Evolutionary conservation across 768 basidiomycete genomes (phyloP), one percentile per base, ranked within the genome.

Genomic region (Mycena epipterygia): DNA sequence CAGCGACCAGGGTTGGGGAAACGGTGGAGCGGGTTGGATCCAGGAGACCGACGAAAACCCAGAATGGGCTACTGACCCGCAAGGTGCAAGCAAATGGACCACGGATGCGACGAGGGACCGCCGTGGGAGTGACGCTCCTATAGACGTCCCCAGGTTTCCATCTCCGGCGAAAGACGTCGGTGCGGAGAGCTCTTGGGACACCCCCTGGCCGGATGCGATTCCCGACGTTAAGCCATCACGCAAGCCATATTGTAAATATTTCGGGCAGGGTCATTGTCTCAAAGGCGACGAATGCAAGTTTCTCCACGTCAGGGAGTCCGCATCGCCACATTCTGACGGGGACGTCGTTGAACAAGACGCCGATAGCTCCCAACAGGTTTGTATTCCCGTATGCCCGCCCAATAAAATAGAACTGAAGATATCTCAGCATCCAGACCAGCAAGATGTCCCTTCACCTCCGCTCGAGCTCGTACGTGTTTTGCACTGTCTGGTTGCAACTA

Each of bases 181-280:
- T 16, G 57, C 51, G 49, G 63, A 65, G 32, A 30, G 65, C 37
- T 46, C 58, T n/a, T 66, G 58, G 64, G 29, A 53, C 57, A 1
- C 21, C 17, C 67, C 60, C 7, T 68, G 67, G 67, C 67, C 67
- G n/a, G 52, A 48, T 17, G 33, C 67, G 48, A 42, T 48, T 9
- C 59, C 59, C 19, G 52, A 44, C 23, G 52, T 30, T 33, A 35
- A 56, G 29, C 59, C 52, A 8, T 14, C 52, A 32, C 35, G 2
- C 13, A 58, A 53, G 13, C 52, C 23, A 3, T 51, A 51, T 41
- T 72, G 71, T 37, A 61, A 56, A 42, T 67, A 35, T 30, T 72
- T 58, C 19, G 71, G 71, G 5, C 71, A 72, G 55, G 71, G 71
- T 2, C 30, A 64, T 35, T 72, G 71, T 30, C 6, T 13, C 19